A percentile compares a stretch with the other conserved stretches of the same genome.
Conservation (phyloP, 73 alveolate species). For the Halteria grandinella region DNA sequence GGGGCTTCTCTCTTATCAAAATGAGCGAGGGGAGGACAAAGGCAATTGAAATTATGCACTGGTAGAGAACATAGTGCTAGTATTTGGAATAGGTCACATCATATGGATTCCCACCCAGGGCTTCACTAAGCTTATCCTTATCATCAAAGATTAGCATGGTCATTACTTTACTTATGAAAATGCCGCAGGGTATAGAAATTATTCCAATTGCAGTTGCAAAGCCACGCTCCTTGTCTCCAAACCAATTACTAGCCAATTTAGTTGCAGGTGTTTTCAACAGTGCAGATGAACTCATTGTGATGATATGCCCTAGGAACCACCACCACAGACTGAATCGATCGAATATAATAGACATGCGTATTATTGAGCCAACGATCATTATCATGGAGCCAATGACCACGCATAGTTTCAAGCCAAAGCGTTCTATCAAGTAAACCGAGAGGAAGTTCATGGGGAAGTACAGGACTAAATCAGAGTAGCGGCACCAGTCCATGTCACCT, state of each 20-base stretch:
- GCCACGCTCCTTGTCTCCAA: constrained; percentile 62
- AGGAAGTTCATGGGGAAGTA: too few species aligned
- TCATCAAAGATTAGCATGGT: constrained; percentile 66
- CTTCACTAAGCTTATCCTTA: background rate
- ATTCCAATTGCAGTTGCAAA: constrained; percentile 56
- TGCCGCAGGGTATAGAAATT: constrained; percentile 69
- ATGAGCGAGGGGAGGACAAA: constrained; percentile 55
- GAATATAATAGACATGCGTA: too few species aligned
- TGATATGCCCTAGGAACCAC: too few species aligned
- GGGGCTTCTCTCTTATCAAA: constrained; percentile 78
- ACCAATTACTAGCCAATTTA: constrained; percentile 70
- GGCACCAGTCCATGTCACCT: too few species aligned
- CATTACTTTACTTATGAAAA: constrained; percentile 70
- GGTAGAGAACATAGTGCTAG: constrained; percentile 60
- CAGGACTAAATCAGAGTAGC: too few species aligned
- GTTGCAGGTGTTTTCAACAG: constrained; percentile 53
- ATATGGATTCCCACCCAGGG: too few species aligned
- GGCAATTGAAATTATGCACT: constrained; percentile 65
- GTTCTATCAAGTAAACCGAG: too few species aligned
- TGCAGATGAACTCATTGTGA: too few species aligned
- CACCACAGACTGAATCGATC: too few species aligned
- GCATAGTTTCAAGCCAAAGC: too few species aligned
- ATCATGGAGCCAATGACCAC: too few species aligned
- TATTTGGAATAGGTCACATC: constrained; percentile 34
- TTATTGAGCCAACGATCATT: too few species aligned